Conservation (phyloP, 352 stramenopile genomes). For the Pythium scleroteichum region DNA sequence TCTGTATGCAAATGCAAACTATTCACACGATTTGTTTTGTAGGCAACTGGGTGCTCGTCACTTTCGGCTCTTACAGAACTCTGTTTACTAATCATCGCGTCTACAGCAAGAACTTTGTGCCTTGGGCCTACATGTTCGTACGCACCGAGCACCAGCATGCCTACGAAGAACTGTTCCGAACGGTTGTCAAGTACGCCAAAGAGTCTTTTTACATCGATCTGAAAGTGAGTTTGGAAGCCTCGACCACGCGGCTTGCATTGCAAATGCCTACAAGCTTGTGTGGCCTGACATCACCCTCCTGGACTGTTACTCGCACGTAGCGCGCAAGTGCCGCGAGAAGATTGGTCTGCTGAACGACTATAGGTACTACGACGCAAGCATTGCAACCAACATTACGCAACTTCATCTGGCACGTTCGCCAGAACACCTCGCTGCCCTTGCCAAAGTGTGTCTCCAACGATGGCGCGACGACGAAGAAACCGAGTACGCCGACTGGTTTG, state of each 20-base stretch:
- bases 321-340: constrained; percentile 18
- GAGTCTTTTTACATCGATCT: constrained; percentile 12
- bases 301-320: constrained; percentile 22
- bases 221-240: constrained; percentile 19
- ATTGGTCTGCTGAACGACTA: background rate
- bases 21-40: no score
- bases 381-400: no score
- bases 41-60: constrained; percentile 13
- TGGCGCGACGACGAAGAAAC: no score
- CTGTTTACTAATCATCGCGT: background rate
- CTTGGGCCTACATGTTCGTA: constrained; percentile 22
- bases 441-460: no score
- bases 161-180: constrained; percentile 16
- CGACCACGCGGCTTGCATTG: constrained; percentile 22
- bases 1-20: no score
- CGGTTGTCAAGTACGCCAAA: background rate
- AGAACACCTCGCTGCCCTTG: no score
- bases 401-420: no score
- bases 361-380: background rate
- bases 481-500: no score
- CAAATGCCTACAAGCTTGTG: constrained; percentile 11
- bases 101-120: constrained; percentile 24
- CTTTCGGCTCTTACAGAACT: constrained; percentile 11
- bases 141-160: constrained; percentile 17
- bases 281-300: constrained; percentile 19